These are phyloP conservation scores for Flaveria trinervia DNA, from an alignment of 129 eudicot species.

Conservation along the genomic window DNA sequence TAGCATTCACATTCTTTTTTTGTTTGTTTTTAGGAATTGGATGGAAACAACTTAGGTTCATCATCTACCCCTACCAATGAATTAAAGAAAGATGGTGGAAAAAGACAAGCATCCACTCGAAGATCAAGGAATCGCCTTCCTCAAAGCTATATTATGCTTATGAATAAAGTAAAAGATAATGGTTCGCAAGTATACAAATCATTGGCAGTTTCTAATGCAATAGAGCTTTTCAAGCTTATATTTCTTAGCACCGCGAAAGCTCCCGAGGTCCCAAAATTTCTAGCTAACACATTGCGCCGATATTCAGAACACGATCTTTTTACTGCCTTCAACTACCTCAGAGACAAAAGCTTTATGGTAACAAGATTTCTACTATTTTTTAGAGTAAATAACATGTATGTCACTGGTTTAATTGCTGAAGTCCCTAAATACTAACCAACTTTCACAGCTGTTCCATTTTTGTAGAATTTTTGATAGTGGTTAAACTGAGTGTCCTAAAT, in stretches of 20 bases:
- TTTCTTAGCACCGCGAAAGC: constrained; percentile 65
- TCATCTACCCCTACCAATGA: constrained; percentile 41
- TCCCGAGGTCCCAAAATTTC: constrained; percentile 53
- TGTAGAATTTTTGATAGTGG: neutral
- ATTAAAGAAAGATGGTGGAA: constrained; percentile 25
- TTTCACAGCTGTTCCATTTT: neutral
- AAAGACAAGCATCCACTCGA: constrained; percentile 39
- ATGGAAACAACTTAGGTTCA: constrained; percentile 29
- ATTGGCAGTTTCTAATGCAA: constrained; percentile 87
- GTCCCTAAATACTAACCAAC: neutral
- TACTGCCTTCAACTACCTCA: constrained; percentile 81
- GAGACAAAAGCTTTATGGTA: constrained; percentile 84
- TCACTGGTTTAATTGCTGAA: neutral
- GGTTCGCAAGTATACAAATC: constrained; percentile 55
- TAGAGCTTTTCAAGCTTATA: constrained; percentile 87
- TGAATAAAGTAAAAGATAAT: constrained; percentile 39
- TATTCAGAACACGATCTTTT: constrained; percentile 94
- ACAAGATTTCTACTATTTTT: neutral
- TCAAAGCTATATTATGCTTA: constrained; percentile 47
- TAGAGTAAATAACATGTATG: neutral
- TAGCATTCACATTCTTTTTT: neutral
- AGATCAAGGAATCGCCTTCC: constrained; percentile 52
- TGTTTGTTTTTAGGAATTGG: constrained; percentile 18
- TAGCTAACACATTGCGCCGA: constrained; percentile 78
- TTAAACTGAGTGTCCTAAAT: neutral